Base-by-base conservation (phyloP, 805 yeast genomes). In the Saccharomyces eubayanus region DNA sequence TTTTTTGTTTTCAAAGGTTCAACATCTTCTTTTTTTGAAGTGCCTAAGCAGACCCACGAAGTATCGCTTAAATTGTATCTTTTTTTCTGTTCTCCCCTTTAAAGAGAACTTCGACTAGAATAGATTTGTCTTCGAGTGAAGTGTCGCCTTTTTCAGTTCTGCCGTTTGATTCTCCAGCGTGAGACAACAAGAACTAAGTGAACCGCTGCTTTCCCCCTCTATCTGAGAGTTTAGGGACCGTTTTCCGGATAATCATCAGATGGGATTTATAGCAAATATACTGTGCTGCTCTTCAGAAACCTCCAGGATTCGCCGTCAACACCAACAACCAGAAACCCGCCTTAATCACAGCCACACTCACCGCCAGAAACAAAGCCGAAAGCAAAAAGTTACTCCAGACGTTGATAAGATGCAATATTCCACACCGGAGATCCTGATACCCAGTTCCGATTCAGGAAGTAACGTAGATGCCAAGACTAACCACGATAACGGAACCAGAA, bases 261-360 rank as follows among this genome's bases (percentile, higher is more conserved):
- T 72, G 76, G 74, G 73, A 56, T 63, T 72, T 56, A 59, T 70
- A 48, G 62, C 72, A 36, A 65, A 73, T 36, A 54, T 69, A 52
- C 61, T 71, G 56, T 71, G 74, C 59, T 69, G 73, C 56, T 57
- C 68, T 49, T 61, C 66, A 47, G 57, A 62, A 50, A 55, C 59
- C 11, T 47, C 56, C 52, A 46, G 36, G 45, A 31, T 49, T 28
- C 40, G 47, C 31, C 24, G 30, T 40, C 31, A 50, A 41, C 52
- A 52, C n/a, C 51, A 36, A 31, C 40, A 36, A 43, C 31, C 53
- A 49, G 49, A 51, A 48, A 50, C 54, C 27, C 51, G 28, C 31
- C 50, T 43, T 28, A 57, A 40, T 24, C 53, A 11, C 36, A 49
- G 50, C 14, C 50, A 41, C 28, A 51, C 29, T 45, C 57, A 50